Evolutionary conservation across 2,329 filamentous ascomycete species (phyloP), one percentile per base, ranked within the genome.

Genomic region (Cladobotryum protrusum): DNA sequence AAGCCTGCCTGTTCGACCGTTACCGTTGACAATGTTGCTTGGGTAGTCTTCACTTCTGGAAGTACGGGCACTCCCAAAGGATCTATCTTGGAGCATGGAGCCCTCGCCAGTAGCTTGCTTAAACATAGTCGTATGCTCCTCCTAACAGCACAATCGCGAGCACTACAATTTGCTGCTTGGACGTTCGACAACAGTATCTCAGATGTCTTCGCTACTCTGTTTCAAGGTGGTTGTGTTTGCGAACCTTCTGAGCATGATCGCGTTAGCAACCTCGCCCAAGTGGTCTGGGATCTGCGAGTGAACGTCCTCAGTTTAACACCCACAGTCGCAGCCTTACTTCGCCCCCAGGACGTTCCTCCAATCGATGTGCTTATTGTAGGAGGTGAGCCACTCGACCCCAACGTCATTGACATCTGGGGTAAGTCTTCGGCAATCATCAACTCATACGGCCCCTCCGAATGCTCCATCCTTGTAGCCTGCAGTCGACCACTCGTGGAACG

Each of bases 361-460:
- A 17, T 57, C 11, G 42, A 50, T 3, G 48, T 40, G 2, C 47
- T 54, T 12, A 17, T 47, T 1, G 29, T 50, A 4, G 36, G 39
- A 12, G 53, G 53, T 15, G 53, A 54, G 29, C 24, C 50, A 5
- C 8, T 52, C 5, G 19, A 19, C 14, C 19, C 43, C n/a, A 37
- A 35, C 14, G 36, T 47, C 11, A 33, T 47, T 9, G 35, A 46
- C 19, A 17, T 24, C 15, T 50, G 48, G 48, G 17, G 17, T 4
- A 20, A 47, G 13, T 24, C 20, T 15, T 33, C 32, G 63, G 3
- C 55, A 56, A 34, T 74, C 69, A 70, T 68, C 29, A 45, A 45
- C 35, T 29, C 37, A n/a, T 50, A 50, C 14, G 48, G 48, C 5
- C 48, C 48, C 8, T 19, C 43, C 3, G 48, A 50, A 32, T 39